These are phyloP conservation scores for Elaeis oleifera DNA, from an alignment of 202 grass and related monocot genomes.

Conservation along the genomic window DNA sequence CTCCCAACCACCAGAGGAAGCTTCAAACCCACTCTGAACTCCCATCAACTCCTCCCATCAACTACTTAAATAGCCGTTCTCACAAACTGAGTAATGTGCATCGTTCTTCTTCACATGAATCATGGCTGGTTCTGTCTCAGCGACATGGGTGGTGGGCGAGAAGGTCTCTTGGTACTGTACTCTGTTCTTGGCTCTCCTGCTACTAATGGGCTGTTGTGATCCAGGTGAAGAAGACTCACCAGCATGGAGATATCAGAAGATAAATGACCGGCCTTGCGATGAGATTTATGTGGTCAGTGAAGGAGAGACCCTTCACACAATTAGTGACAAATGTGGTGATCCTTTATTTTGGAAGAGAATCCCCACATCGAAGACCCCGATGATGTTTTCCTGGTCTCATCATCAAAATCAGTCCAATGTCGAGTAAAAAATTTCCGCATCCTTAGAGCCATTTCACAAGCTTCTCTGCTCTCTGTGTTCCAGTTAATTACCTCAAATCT, in stretches of 20 bases:
- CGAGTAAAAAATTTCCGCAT: too few relatives aligned
- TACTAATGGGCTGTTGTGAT: neutral
- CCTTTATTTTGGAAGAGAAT: constrained; percentile 15
- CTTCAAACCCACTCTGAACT: too few relatives aligned
- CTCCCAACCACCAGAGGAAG: too few relatives aligned
- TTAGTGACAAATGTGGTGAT: constrained; percentile 6
- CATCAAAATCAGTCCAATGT: neutral
- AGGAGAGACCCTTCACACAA: constrained; percentile 13
- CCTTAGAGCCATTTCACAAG: too few relatives aligned
- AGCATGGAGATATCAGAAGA: neutral
- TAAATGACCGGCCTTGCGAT: neutral
- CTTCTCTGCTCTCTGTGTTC: too few relatives aligned
- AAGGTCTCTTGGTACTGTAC: constrained; percentile 11
- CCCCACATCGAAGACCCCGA: constrained; percentile 11
- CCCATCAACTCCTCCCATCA: too few relatives aligned
- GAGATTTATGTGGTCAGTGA: constrained; percentile 11
- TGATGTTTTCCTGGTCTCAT: constrained; percentile 5
- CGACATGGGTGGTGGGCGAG: constrained; percentile 5
- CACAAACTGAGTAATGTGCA: too few relatives aligned
- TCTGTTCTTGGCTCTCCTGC: constrained; percentile 3
- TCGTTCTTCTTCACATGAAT: neutral
- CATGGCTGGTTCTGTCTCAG: neutral
- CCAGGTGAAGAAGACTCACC: neutral
- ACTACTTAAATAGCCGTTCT: too few relatives aligned
- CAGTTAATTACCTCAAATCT: too few relatives aligned